A percentile compares a stretch with the other conserved stretches of the same genome.
These are phyloP conservation scores for Cylindrodendrum hubeiense DNA, from an alignment of 2,329 filamentous ascomycete genomes.

Conservation along the genomic window DNA sequence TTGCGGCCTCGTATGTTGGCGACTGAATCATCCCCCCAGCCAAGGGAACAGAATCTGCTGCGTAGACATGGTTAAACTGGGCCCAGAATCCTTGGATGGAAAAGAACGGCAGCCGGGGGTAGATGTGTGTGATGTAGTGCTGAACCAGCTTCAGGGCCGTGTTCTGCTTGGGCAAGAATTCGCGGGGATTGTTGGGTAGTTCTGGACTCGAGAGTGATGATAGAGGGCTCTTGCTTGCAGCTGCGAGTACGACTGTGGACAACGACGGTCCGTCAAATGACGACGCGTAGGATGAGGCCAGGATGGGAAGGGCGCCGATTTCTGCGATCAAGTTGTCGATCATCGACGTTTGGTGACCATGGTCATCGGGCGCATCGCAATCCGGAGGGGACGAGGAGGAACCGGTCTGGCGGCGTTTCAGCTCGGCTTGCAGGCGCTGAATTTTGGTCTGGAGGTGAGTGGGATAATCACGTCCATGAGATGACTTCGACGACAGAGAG, in stretches of 20 bases:
- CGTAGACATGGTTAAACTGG: constrained; percentile 41
- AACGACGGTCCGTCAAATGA: constrained; percentile 30
- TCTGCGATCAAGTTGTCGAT: constrained; percentile 41
- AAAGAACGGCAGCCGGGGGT: constrained; percentile 41
- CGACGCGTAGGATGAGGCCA: constrained; percentile 28
- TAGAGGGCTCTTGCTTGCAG: constrained; percentile 27
- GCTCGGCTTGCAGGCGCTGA: constrained; percentile 21
- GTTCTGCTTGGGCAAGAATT: constrained; percentile 29
- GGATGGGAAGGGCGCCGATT: constrained; percentile 40
- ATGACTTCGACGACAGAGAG: constrained; percentile 28
- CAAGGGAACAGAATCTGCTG: neutral
- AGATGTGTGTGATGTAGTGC: constrained; percentile 41
- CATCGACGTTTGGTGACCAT: constrained; percentile 11
- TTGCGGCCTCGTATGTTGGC: neutral
- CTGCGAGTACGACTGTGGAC: constrained; percentile 37
- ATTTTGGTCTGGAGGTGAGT: constrained; percentile 35
- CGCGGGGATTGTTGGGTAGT: neutral
- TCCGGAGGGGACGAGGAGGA: neutral
- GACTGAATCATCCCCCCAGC: neutral
- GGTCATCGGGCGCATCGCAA: neutral
- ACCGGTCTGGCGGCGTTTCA: constrained; percentile 13
- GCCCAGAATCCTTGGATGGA: constrained; percentile 42
- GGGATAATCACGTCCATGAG: constrained; percentile 36
- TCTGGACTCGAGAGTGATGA: constrained; percentile 2
- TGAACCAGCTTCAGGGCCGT: constrained; percentile 37